Evolutionary conservation across 106 monocot species (phyloP), one percentile per base, ranked within the genome.

Genomic region (Phalaenopsis aphrodite): DNA sequence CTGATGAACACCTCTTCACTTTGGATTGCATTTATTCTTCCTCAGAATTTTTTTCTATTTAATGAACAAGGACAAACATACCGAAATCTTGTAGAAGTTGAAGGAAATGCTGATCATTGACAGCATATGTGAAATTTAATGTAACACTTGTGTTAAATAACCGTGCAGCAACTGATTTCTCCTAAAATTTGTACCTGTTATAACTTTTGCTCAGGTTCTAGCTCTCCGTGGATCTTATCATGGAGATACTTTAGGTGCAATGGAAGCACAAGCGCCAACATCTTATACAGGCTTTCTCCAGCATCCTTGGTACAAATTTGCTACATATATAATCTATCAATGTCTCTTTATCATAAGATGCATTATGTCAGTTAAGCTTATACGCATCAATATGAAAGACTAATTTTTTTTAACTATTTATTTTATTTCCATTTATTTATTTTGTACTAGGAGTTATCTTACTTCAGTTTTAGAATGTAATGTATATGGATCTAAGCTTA

Each of bases 211-310:
- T 80, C 78, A 99, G 98, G 93, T 99, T 79, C 82, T 99, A 49
- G 94, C 98, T 85, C 87, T 99, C 42, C 89, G 81, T 86, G 98
- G 98, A 81, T 94, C 94, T 49, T 99, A 99, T 86, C 98, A 99
- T 78, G 94, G 98, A 55, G 98, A 99, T 85, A 99, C 98, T 78
- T 87, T 99, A 77, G 98, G 98, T 80, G 98, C 98, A 46, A 99
- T 99, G 98, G 98, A 99, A 88, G 92, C 98, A 19, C 98, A 99
- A 75, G 90, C 94, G 41, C 98, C 94, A 74, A 93, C 98, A 80
- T 69, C 88, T 65, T 99, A 95, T 78, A 94, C 98, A 8, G 69
- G 91, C 83, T 95, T 91, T 77, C 79, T 89, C 55, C 98, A 99
- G 64, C 98, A 99, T 64, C 98, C 95, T 77, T 95, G 95, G 95